Evolutionary conservation across 148 eudicot species (phyloP).

Genomic region (Silene latifolia): DNA sequence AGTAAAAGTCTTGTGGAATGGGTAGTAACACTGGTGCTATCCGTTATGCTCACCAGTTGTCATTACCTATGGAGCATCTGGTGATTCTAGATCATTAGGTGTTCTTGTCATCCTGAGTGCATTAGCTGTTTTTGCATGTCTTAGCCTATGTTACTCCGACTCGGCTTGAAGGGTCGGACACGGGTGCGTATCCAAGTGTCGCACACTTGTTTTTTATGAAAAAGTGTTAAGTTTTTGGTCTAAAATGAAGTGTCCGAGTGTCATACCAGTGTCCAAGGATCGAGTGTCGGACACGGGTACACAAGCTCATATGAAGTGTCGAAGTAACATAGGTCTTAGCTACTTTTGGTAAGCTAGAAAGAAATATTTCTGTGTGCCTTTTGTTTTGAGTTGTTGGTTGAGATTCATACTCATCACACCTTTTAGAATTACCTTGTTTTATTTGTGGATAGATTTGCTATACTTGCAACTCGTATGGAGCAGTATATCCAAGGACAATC

Average conservation of each 20-base stretch:
- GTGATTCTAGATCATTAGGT: too few species aligned
- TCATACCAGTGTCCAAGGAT: too few species aligned
- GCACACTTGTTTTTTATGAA: too few species aligned
- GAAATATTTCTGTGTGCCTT: neutral
- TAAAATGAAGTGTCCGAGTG: too few species aligned
- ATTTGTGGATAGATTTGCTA: conserved; percentile 56
- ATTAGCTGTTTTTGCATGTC: neutral
- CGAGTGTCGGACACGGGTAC: too few species aligned
- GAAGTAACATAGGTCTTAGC: too few species aligned
- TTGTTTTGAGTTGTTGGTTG: neutral
- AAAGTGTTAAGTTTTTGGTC: too few species aligned
- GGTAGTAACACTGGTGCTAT: neutral
- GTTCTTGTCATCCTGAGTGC: too few species aligned
- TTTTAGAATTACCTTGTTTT: neutral
- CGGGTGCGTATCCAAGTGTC: too few species aligned
- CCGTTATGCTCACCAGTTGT: neutral
- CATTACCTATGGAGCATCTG: neutral
- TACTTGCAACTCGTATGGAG: conserved; percentile 98
- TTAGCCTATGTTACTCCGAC: too few species aligned
- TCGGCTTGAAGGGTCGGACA: too few species aligned
- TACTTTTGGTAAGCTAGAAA: neutral
- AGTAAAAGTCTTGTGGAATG: neutral
- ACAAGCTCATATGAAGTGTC: too few species aligned
- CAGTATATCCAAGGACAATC: conserved; percentile 97
- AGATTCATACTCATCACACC: neutral